These are phyloP conservation scores for Sarcodon aspratus DNA, from an alignment of 768 basidiomycete genomes.

Conservation along the genomic window DNA sequence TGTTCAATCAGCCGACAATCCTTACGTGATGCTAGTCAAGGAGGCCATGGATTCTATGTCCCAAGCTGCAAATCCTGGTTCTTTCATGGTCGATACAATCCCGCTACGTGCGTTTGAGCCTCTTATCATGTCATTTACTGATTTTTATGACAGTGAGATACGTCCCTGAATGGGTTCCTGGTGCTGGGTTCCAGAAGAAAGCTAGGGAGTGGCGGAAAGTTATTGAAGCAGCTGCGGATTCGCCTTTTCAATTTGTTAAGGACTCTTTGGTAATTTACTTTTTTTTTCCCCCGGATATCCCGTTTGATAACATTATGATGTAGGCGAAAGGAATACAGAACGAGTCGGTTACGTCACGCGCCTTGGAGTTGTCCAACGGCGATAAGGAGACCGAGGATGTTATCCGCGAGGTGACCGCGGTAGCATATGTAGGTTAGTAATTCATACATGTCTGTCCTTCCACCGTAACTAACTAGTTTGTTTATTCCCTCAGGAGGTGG, in stretches of 20 bases:
- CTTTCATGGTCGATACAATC: constrained; percentile 33
- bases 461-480: no score
- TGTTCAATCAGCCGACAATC: constrained; percentile 19
- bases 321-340: no score
- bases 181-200: background rate
- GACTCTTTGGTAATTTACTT: background rate
- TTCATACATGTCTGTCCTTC: no score
- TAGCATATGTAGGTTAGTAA: no score
- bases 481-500: no score
- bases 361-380: no score
- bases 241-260: background rate
- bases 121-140: background rate
- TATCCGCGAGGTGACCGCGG: no score
- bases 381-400: no score
- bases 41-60: constrained; percentile 10
- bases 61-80: constrained; percentile 26
- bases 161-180: background rate
- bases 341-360: no score
- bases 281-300: no score
- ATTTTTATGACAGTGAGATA: background rate
- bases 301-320: no score
- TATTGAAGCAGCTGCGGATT: background rate
- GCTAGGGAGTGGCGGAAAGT: background rate
- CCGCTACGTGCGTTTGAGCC: constrained; percentile 19
- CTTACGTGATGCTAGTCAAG: constrained; percentile 17